Evolutionary conservation across 148 eudicot species (phyloP).

Genomic region (Amaranthus hypochondriacus): DNA sequence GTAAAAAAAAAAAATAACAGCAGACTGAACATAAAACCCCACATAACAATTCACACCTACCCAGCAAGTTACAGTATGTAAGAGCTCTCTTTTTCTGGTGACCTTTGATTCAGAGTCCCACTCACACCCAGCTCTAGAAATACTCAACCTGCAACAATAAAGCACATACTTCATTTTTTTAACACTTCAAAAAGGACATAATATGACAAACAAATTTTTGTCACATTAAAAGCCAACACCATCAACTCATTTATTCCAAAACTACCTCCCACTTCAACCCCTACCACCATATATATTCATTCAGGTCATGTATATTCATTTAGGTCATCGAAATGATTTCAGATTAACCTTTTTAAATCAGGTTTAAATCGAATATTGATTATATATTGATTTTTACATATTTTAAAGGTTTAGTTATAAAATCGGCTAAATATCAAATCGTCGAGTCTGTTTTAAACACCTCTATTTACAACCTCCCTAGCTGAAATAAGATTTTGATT

Average conservation of each 20-base stretch:
- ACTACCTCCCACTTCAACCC: not conserved
- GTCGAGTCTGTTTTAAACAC: too few relatives aligned
- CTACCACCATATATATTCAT: too few relatives aligned
- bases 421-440: too few relatives aligned
- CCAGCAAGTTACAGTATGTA: constrained; percentile 25
- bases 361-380: too few relatives aligned
- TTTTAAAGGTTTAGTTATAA: too few relatives aligned
- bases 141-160: constrained; percentile 43
- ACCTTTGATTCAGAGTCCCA: constrained; percentile 40
- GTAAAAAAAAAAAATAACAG: constrained; percentile 3
- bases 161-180: not conserved
- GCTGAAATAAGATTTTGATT: too few relatives aligned
- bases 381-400: too few relatives aligned
- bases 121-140: constrained; percentile 26
- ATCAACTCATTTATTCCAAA: not conserved
- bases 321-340: too few relatives aligned
- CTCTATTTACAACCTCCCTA: too few relatives aligned
- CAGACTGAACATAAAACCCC: not conserved
- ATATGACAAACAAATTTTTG: constrained; percentile 30
- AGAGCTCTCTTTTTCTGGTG: constrained; percentile 29
- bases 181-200: constrained; percentile 3
- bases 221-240: constrained; percentile 29
- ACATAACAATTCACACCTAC: constrained; percentile 14
- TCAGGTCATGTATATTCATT: too few relatives aligned
- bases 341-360: too few relatives aligned